Evolutionary conservation across 495 filamentous ascomycete species (phyloP).

Genomic region (Xylaria intraflava): DNA sequence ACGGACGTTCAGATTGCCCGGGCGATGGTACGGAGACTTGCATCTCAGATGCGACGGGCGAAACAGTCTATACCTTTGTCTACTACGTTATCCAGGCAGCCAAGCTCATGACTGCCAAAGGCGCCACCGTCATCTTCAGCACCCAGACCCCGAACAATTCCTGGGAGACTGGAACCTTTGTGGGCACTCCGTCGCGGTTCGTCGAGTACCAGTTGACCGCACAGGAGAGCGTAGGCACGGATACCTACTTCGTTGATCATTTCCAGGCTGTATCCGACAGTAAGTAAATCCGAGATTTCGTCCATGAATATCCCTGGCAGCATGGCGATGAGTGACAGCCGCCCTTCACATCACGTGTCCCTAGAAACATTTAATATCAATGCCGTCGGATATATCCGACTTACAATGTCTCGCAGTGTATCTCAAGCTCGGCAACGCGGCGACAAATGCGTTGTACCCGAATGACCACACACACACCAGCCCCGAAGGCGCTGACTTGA

Average conservation of each 20-base stretch:
- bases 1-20: conserved; percentile 52
- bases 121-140: conserved; percentile 53
- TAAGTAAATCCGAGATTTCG: conserved; percentile 17
- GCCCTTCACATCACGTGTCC: conserved; percentile 38
- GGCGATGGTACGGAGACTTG: conserved; percentile 52
- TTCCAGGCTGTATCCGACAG: conserved; percentile 17
- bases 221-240: conserved; percentile 36
- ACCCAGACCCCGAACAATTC: conserved; percentile 47
- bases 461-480: conserved; percentile 58
- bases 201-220: conserved; percentile 41
- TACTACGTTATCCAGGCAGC: conserved; percentile 53
- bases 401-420: not conserved
- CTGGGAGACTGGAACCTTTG: conserved; percentile 9
- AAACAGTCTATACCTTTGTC: conserved; percentile 53
- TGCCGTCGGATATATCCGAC: not conserved
- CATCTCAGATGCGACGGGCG: conserved; percentile 20
- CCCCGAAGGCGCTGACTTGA: conserved; percentile 44
- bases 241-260: conserved; percentile 42
- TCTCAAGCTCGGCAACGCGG: conserved; percentile 28
- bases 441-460: conserved; percentile 46
- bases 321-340: not conserved
- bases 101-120: conserved; percentile 43
- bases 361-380: conserved; percentile 34
- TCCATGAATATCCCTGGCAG: not conserved
- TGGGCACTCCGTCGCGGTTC: not conserved